Conservation (phyloP, 192 early-diverging fungal species). For the Funneliformis geosporum region DNA sequence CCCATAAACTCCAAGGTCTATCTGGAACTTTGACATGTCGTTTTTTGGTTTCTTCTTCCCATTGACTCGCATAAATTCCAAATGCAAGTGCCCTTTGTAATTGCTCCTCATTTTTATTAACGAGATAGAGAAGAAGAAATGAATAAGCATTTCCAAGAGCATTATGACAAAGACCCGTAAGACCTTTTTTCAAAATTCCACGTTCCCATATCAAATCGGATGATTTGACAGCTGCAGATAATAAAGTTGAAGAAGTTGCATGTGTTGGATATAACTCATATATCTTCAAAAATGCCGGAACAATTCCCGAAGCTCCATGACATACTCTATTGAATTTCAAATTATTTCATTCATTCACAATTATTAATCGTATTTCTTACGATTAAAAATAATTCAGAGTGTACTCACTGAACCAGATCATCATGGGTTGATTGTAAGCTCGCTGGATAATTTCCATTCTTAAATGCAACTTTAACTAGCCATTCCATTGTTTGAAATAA, state of each 20-base stretch:
- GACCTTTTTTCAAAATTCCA: neutral
- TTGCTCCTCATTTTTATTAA: neutral
- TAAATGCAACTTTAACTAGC: neutral
- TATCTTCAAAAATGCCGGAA: neutral
- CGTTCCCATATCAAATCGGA: neutral
- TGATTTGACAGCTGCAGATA: neutral
- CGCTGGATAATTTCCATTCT: neutral
- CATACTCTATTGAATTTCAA: neutral
- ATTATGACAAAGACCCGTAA: slow-evolving; percentile 1
- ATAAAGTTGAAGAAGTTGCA: neutral
- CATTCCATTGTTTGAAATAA: neutral
- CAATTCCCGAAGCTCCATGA: neutral
- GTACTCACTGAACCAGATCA: neutral
- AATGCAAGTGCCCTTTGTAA: neutral
- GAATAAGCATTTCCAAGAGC: neutral
- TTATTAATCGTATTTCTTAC: neutral
- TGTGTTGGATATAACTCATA: neutral
- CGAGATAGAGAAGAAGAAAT: neutral
- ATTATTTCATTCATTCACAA: neutral
- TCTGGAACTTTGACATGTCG: neutral
- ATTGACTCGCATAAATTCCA: neutral
- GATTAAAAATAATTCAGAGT: neutral
- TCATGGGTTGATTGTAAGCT: neutral
- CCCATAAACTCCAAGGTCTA: slow-evolving; percentile 7
- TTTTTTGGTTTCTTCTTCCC: neutral